These are phyloP conservation scores for Trichoderma sp. DNA, from an alignment of 2,329 filamentous ascomycete genomes.

Conservation along the genomic window DNA sequence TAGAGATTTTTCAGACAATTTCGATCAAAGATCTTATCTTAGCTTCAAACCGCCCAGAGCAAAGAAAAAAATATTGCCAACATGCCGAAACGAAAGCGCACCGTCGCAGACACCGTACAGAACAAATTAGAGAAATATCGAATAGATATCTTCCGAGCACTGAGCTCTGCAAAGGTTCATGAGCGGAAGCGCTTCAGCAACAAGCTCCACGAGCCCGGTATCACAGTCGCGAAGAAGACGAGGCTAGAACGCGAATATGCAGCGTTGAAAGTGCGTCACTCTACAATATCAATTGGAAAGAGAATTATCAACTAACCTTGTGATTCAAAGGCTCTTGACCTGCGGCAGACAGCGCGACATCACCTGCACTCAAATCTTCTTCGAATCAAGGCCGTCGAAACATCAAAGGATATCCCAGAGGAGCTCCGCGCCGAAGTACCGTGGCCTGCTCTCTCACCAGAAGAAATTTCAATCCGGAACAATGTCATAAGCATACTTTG, in stretches of 20 bases:
- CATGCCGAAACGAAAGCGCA: conserved; percentile 63
- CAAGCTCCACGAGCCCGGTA: conserved; percentile 51
- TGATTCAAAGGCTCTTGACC: conserved; percentile 51
- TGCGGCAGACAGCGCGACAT: conserved; percentile 58
- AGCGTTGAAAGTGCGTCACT: conserved; percentile 51
- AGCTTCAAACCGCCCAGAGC: conserved; percentile 12
- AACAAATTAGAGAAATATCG: conserved; percentile 56
- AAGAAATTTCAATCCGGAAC: conserved; percentile 54
- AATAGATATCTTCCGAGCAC: conserved; percentile 63
- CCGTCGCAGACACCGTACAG: conserved; percentile 46
- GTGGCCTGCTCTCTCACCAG: conserved; percentile 53
- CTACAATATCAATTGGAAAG: not conserved
- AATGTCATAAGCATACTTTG: conserved; percentile 62
- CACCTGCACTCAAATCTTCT: conserved; percentile 58
- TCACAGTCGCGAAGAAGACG: conserved; percentile 51
- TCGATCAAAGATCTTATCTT: conserved; percentile 19
- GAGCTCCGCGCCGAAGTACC: conserved; percentile 49
- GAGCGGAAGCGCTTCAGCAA: conserved; percentile 76
- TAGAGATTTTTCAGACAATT: not conserved
- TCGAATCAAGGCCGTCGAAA: conserved; percentile 54
- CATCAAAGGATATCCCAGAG: conserved; percentile 52
- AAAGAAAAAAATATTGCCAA: conserved; percentile 19
- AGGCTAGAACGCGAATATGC: conserved; percentile 63
- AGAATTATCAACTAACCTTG: not conserved
- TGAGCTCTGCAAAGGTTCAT: conserved; percentile 73